Base-by-base conservation (phyloP, 2,329 filamentous ascomycete genomes). In the Fusarium mundagurra region DNA sequence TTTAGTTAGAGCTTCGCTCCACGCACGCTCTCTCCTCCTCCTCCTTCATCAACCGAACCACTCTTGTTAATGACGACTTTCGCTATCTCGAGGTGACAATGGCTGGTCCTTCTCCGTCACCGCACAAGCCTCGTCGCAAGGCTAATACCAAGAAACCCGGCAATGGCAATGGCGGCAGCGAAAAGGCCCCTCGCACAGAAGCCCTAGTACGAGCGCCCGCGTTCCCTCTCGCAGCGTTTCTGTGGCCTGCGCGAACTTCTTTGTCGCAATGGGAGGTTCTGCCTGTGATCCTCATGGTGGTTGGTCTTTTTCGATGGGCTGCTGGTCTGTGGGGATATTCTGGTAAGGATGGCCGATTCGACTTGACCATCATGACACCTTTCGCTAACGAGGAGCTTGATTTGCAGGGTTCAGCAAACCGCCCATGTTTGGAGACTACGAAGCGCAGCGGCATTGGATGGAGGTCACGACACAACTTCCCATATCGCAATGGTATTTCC, bases 371-470 rank as follows among this genome's bases (percentile, higher is more conserved):
- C 61, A 43, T 55, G 67, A 66, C 36, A 41, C 54, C 58, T 71
- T 58, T 61, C 63, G 57, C 66, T 78, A 67, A 77, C 41, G n/a
- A 50, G 51, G 58, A 51, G 18, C 36, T 45, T 64, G 8, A 34
- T 47, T 11, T 58, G 24, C 71, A 95, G 93, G 96, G 64, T 93
- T 92, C 79, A 86, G 92, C 67, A 90, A 90, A 69, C 95, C 95
- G 41, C 96, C 96, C 11, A 95, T 98, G 91, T 93, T 95, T 80
- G 96, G 96, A 75, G 96, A 99, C 83, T 99, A 98, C 84, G 96
- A 99, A 85, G 96, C 97, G 8, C 96, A 99, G 83, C 88, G 96
- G 77, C 96, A 99, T 83, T 99, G 96, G 96, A 98, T 99, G 95
- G 96, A 99, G 81, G 87, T 99, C 74, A 98, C 96, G 5, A 93